Conservation (phyloP, 495 filamentous ascomycete genomes). For the Alectoria sarmentosa region DNA sequence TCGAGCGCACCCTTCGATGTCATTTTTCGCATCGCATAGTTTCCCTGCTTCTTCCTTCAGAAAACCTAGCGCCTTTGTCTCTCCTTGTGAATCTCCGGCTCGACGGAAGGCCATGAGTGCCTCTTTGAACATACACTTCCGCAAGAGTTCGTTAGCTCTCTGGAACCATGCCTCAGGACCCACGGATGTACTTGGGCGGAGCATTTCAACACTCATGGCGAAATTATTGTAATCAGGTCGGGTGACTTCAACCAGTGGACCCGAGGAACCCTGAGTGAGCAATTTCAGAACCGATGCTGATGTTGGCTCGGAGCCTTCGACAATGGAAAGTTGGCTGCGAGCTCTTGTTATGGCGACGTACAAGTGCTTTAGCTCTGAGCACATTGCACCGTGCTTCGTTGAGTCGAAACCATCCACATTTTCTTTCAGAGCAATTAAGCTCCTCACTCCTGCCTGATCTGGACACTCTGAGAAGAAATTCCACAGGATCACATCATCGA, state of each 20-base stretch:
- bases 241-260: constrained; percentile 7
- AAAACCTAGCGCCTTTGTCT: constrained; percentile 3
- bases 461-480: constrained; percentile 29
- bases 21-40: not conserved
- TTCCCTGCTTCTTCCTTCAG: constrained; percentile 1
- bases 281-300: constrained; percentile 16
- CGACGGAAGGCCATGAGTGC: not conserved
- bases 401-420: constrained; percentile 21
- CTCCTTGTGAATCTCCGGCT: not conserved
- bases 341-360: constrained; percentile 33
- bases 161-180: constrained; percentile 1
- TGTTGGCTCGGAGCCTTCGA: constrained; percentile 22
- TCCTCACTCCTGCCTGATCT: constrained; percentile 14
- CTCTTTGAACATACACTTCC: not conserved
- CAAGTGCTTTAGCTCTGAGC: constrained; percentile 30
- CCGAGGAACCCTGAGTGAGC: constrained; percentile 7
- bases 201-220: not conserved
- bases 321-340: constrained; percentile 27
- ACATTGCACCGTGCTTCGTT: constrained; percentile 25
- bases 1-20: not conserved
- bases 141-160: constrained; percentile 5
- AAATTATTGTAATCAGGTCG: constrained; percentile 5
- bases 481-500: constrained; percentile 37
- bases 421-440: constrained; percentile 1
- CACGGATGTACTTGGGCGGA: not conserved